Evolutionary conservation across 2,329 filamentous ascomycete genomes (phyloP).

Genomic region (Colletotrichum sp.): DNA sequence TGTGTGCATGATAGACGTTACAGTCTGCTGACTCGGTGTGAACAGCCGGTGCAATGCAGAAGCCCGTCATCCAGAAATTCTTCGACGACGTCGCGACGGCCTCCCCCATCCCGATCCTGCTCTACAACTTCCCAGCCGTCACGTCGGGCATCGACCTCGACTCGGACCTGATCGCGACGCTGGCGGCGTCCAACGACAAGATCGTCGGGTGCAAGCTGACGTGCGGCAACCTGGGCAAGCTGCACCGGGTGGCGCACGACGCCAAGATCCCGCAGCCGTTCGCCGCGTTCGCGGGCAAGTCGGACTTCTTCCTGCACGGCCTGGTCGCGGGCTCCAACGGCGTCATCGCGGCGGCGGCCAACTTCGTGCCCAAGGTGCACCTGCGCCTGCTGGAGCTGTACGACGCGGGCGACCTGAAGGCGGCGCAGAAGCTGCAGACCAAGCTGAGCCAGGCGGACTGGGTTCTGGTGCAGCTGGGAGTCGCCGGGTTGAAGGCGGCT

Average conservation of each 20-base stretch:
- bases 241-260: constrained; percentile 46
- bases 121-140: constrained; percentile 74
- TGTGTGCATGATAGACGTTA: constrained; percentile 32
- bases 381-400: constrained; percentile 36
- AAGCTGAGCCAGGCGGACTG: constrained; percentile 30
- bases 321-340: constrained; percentile 43
- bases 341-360: constrained; percentile 44
- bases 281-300: constrained; percentile 40
- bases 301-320: constrained; percentile 45
- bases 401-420: constrained; percentile 32
- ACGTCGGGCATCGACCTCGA: constrained; percentile 72
- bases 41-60: constrained; percentile 52
- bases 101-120: constrained; percentile 59
- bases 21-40: constrained; percentile 44
- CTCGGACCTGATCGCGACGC: constrained; percentile 60
- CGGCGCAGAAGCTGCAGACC: constrained; percentile 40
- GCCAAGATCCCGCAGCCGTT: constrained; percentile 26
- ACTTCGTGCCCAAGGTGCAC: constrained; percentile 42
- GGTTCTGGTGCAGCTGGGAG: constrained; percentile 30
- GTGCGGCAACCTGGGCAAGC: constrained; percentile 66
- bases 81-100: constrained; percentile 59
- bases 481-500: constrained; percentile 31
- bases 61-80: constrained; percentile 62
- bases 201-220: constrained; percentile 72
- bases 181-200: constrained; percentile 53